Percentiles rank a stretch among this genome's conserved stretches.
phyloP scores from a whole-genome alignment of 768 basidiomycete genomes.

The Phanerodontia chrysosporium region DNA sequence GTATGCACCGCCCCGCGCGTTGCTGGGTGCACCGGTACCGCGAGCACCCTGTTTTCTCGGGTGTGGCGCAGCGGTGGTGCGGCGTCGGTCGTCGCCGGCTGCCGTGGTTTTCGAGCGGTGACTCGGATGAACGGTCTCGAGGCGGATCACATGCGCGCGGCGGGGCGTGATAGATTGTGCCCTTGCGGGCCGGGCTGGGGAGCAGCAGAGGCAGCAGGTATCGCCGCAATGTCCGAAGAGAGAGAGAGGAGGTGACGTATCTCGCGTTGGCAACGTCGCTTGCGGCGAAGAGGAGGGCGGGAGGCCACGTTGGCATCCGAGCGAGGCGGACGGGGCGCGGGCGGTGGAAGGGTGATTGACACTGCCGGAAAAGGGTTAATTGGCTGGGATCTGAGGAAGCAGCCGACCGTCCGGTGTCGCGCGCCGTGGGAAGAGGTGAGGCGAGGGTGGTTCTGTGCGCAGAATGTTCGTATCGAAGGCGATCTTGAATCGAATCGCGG shows the following conservation, averaged over 20 bases:
- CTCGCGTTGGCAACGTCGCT: neutral
- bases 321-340: slow-evolving; percentile 2
- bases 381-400: neutral
- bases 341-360: neutral
- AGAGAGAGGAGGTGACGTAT: neutral
- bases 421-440: neutral
- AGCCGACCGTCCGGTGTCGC: slow-evolving; percentile 1
- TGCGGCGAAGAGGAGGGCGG: neutral
- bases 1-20: too few relatives aligned
- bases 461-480: neutral
- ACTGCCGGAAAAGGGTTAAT: slow-evolving; percentile 1
- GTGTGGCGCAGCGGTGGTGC: too few relatives aligned
- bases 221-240: neutral
- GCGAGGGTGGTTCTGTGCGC: neutral
- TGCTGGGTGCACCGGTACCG: too few relatives aligned
- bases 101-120: too few relatives aligned
- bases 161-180: too few relatives aligned
- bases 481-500: slow-evolving; percentile 1
- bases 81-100: too few relatives aligned
- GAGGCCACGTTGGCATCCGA: slow-evolving; percentile 3
- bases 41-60: too few relatives aligned
- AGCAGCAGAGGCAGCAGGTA: neutral
- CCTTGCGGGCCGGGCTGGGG: too few relatives aligned
- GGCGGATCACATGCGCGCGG: too few relatives aligned
- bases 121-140: too few relatives aligned